Percentiles rank a stretch among this genome's conserved stretches.
phyloP scores from a whole-genome alignment of 208 protist genomes.

The Crithidia thermophila region DNA sequence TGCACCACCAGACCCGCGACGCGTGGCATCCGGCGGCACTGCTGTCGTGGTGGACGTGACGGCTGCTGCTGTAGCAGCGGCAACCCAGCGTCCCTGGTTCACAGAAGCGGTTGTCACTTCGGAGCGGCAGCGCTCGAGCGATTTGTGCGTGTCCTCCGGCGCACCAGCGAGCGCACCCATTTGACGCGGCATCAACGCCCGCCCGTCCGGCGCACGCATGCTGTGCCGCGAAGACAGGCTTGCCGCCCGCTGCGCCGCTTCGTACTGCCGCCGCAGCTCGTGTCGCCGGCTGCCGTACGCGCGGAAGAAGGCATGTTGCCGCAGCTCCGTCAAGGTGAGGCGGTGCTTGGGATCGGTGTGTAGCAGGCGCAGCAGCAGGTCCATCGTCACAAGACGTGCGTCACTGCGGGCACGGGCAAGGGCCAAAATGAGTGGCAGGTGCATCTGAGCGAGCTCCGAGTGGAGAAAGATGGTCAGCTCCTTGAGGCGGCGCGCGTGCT shows the following conservation, averaged over 20 bases:
- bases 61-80: not conserved
- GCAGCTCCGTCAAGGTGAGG: conserved; percentile 35
- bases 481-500: not conserved
- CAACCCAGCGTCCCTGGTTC: too few species aligned
- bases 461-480: conserved; percentile 16
- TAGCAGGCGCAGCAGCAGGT: conserved; percentile 34
- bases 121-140: conserved; percentile 17
- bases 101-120: not conserved
- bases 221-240: conserved; percentile 1
- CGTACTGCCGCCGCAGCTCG: conserved; percentile 14
- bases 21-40: too few species aligned
- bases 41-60: too few species aligned
- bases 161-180: conserved; percentile 6
- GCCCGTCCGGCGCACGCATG: not conserved
- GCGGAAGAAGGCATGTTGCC: conserved; percentile 28
- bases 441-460: not conserved
- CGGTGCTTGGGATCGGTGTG: conserved; percentile 36
- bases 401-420: conserved; percentile 16
- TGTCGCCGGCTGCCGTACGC: conserved; percentile 21
- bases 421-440: conserved; percentile 22
- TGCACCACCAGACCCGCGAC: too few species aligned
- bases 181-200: conserved; percentile 12
- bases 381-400: conserved; percentile 13
- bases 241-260: not conserved
- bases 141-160: not conserved